A percentile compares a stretch with the other conserved stretches of the same genome.
These are phyloP conservation scores for Domatiomyces globalis DNA, from an alignment of 2,329 filamentous ascomycete species.

Conservation along the genomic window DNA sequence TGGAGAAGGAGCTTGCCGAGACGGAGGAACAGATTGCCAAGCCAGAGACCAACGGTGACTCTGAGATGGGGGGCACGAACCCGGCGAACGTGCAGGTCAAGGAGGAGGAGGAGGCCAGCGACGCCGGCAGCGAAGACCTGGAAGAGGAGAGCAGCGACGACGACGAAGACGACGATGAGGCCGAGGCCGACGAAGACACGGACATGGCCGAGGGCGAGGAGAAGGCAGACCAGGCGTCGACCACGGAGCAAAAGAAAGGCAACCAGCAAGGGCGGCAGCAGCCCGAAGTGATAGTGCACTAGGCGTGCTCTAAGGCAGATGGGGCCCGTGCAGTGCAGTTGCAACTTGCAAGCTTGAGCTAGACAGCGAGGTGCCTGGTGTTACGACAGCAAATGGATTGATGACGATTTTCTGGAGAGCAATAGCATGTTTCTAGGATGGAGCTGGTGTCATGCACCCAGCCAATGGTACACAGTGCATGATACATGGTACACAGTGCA, in stretches of 20 bases:
- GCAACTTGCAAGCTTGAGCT: not conserved
- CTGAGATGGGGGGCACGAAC: constrained; percentile 62
- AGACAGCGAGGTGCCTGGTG: constrained; percentile 4
- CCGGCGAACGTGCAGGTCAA: constrained; percentile 31
- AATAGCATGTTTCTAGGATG: not conserved
- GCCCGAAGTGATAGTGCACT: constrained; percentile 36
- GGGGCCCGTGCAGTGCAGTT: not conserved
- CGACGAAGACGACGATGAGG: constrained; percentile 52
- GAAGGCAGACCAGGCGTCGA: constrained; percentile 20
- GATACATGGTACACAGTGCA: no score
- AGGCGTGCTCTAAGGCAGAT: not conserved
- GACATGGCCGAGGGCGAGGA: constrained; percentile 41
- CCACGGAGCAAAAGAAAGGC: constrained; percentile 19
- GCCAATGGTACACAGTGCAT: not conserved
- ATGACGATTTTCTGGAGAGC: not conserved
- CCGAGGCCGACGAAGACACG: constrained; percentile 35
- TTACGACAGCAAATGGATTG: not conserved
- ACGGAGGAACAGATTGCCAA: constrained; percentile 31
- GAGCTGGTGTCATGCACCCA: not conserved
- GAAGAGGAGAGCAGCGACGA: constrained; percentile 63
- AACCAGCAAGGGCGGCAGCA: constrained; percentile 19
- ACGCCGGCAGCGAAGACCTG: constrained; percentile 65
- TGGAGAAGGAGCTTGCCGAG: constrained; percentile 37
- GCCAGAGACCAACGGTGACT: constrained; percentile 43
- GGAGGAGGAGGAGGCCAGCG: constrained; percentile 55